phyloP scores from a whole-genome alignment of 768 basidiomycete species.

The Trametes cubensis region DNA sequence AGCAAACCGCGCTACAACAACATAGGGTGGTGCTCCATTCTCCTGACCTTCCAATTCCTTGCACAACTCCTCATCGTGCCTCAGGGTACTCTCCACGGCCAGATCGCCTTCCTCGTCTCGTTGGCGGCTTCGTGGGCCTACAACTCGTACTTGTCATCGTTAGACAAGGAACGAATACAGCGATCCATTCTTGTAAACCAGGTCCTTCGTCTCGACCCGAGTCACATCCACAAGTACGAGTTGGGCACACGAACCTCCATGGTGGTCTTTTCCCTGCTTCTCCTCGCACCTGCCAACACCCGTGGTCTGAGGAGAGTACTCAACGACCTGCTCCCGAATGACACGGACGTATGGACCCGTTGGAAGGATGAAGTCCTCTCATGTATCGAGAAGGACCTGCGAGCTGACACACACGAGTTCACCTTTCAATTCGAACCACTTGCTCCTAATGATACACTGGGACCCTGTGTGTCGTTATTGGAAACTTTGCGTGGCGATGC shows the following conservation, averaged over 20 bases:
- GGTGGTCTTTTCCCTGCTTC: conserved; percentile 2
- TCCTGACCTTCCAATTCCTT: conserved; percentile 18
- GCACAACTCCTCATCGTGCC: conserved; percentile 17
- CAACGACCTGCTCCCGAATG: conserved; percentile 13
- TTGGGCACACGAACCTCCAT: conserved; percentile 8
- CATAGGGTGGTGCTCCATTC: conserved; percentile 6
- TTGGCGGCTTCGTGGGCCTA: conserved; percentile 14
- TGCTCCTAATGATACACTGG: too few species aligned
- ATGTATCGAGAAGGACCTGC: not conserved
- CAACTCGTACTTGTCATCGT: conserved; percentile 12
- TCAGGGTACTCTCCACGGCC: conserved; percentile 10
- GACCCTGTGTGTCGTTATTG: not conserved
- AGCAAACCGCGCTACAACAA: conserved; percentile 11
- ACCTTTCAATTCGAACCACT: not conserved
- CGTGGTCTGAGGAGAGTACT: not conserved
- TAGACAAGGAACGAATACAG: conserved; percentile 13
- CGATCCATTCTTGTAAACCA: not conserved
- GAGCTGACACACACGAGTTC: not conserved
- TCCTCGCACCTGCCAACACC: conserved; percentile 1
- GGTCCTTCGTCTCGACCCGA: not conserved
- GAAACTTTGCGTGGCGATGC: not conserved
- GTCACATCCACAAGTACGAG: conserved; percentile 1
- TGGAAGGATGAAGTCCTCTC: conserved; percentile 1
- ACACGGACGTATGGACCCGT: conserved; percentile 4
- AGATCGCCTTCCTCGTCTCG: conserved; percentile 11